Conservation (phyloP, 2,329 filamentous ascomycete species). For the Penicillium palitans region DNA sequence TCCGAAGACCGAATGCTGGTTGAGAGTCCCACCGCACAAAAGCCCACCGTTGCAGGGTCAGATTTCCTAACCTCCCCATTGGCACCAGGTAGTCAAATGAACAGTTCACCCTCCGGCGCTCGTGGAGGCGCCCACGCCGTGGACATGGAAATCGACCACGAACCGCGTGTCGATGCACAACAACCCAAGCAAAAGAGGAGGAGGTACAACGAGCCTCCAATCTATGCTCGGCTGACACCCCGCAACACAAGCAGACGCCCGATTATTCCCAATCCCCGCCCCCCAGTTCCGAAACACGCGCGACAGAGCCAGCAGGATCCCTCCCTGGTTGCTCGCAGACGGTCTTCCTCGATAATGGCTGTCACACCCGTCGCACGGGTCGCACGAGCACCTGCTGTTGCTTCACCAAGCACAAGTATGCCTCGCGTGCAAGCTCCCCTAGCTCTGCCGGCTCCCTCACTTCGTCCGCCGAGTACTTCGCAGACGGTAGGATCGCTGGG, state of each 20-base stretch:
- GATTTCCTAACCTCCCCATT: conserved; percentile 17
- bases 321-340: conserved; percentile 25
- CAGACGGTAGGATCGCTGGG: conserved; percentile 33
- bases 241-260: conserved; percentile 45
- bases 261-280: conserved; percentile 40
- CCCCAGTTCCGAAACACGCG: conserved; percentile 36
- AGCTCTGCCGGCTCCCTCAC: conserved; percentile 11
- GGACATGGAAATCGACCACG: conserved; percentile 29
- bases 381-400: conserved; percentile 19
- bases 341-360: conserved; percentile 18
- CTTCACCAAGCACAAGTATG: conserved; percentile 32
- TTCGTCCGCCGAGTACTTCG: conserved; percentile 6
- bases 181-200: conserved; percentile 51
- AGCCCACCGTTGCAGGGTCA: conserved; percentile 17
- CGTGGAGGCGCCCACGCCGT: conserved; percentile 20
- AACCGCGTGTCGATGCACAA: conserved; percentile 30
- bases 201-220: conserved; percentile 55
- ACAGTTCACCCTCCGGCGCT: conserved; percentile 32
- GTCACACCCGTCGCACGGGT: conserved; percentile 16
- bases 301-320: conserved; percentile 25
- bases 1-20: conserved; percentile 32
- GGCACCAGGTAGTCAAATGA: conserved; percentile 22
- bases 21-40: conserved; percentile 28
- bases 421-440: conserved; percentile 21
- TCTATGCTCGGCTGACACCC: conserved; percentile 50